Evolutionary conservation across 768 basidiomycete species (phyloP), one percentile per base, ranked within the genome.

Genomic region (Clitopilus hobsonii): DNA sequence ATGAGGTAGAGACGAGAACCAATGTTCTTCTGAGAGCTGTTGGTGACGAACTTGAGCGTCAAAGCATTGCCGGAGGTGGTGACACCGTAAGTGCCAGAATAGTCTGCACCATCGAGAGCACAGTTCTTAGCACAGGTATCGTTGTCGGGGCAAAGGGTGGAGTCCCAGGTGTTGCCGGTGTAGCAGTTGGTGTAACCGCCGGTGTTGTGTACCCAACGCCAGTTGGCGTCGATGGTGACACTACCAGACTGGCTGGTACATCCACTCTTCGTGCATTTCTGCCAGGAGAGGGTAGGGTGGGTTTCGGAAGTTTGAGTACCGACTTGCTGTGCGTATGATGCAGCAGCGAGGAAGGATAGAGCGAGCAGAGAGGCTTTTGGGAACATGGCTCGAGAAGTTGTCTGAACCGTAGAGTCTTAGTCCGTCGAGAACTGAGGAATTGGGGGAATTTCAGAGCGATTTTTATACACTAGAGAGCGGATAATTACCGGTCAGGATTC

Each of bases 81-180:
- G 67, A 83, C 75, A 50, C 80, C 80, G 63, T 80, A 81, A 4
- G 79, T 79, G 56, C 72, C 74, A 26, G 71, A 56, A 64, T 79
- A 80, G 62, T 79, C 73, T 23, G 76, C 78, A 49, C 76, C 76
- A 52, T 77, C 75, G 38, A 75, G 56, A 16, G 71, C 73, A 54
- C 75, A 76, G 61, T 72, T 71, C 30, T 63, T 27, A 1, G 81
- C 77, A 63, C 82, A 83, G 49, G 75, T 75, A 18, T 62, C 64
- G 25, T 67, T 65, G 64, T 79, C 74, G n/a, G 79, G 72, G 67
- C 82, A 83, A 56, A 80, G 60, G 6, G 77, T 68, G 1, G 71
- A 54, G 64, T 83, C 71, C 80, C 81, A 83, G 7, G 71, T 65
- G 70, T 82, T 79, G 22, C 80, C 71, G 65, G 76, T 79, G 69